Evolutionary conservation across 768 basidiomycete genomes (phyloP).

Genomic region (Boletus rubropictus): DNA sequence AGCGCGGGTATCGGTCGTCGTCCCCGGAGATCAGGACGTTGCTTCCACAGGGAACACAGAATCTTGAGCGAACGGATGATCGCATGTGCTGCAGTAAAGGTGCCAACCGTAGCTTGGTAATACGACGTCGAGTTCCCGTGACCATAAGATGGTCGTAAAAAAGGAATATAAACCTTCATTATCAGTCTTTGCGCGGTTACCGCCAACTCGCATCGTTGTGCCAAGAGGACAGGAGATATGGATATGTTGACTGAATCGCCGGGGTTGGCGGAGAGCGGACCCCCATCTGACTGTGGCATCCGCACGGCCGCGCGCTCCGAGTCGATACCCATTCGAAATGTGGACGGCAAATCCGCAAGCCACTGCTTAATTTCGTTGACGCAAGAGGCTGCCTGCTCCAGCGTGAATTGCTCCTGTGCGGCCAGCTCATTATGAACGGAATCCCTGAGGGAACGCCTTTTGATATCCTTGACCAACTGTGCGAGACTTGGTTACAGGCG

Average conservation of each 20-base stretch:
- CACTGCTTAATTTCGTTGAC: slow-evolving; percentile 54
- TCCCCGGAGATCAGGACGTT: slow-evolving; percentile 29
- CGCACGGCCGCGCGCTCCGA: slow-evolving; percentile 22
- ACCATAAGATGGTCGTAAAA: slow-evolving; percentile 40
- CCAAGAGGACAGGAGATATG: slow-evolving; percentile 36
- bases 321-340: slow-evolving; percentile 42
- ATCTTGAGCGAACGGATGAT: slow-evolving; percentile 50
- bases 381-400: slow-evolving; percentile 56
- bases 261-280: slow-evolving; percentile 6
- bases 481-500: slow-evolving; percentile 41
- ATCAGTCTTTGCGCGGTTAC: slow-evolving; percentile 57
- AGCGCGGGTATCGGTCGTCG: slow-evolving; percentile 38
- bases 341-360: slow-evolving; percentile 45
- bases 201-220: slow-evolving; percentile 55
- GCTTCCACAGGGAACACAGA: slow-evolving; percentile 38
- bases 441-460: slow-evolving; percentile 45
- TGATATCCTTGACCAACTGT: slow-evolving; percentile 56
- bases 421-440: slow-evolving; percentile 27
- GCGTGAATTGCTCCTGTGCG: slow-evolving; percentile 35
- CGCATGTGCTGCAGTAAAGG: slow-evolving; percentile 59
- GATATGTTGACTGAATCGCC: slow-evolving; percentile 22
- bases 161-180: slow-evolving; percentile 63
- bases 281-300: slow-evolving; percentile 8
- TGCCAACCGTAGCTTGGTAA: slow-evolving; percentile 51
- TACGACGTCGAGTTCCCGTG: slow-evolving; percentile 29